Evolutionary conservation across 306 rosid species (phyloP).

Genomic region (Vigna angularis): DNA sequence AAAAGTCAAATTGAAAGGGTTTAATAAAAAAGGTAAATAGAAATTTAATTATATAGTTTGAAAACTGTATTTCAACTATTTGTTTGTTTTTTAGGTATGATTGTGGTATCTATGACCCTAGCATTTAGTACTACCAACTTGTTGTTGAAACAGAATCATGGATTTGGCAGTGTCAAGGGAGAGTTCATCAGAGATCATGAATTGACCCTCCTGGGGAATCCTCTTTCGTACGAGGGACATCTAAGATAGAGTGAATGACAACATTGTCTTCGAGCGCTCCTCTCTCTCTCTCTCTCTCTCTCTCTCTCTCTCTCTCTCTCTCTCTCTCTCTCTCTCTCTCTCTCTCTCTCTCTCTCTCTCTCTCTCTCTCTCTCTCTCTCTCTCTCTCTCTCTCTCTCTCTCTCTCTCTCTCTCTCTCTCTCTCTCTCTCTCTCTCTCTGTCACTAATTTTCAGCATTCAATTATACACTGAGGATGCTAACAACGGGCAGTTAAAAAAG

Average conservation of each 20-base stretch:
- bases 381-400: constrained; percentile 13
- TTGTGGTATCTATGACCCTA: not conserved
- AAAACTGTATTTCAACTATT: not conserved
- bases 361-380: not conserved
- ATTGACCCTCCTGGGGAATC: constrained; percentile 36
- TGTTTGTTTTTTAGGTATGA: not conserved
- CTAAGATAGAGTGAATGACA: constrained; percentile 45
- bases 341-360: constrained; percentile 14
- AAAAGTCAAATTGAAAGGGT: not conserved
- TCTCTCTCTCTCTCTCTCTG: constrained; percentile 15
- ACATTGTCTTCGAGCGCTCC: constrained; percentile 47
- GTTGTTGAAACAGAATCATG: constrained; percentile 12
- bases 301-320: not conserved
- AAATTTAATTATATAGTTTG: constrained; percentile 8
- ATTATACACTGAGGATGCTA: constrained; percentile 36
- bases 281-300: constrained; percentile 10
- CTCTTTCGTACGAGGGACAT: constrained; percentile 37
- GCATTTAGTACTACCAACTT: constrained; percentile 29
- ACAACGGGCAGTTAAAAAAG: constrained; percentile 43
- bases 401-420: not conserved
- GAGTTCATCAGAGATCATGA: constrained; percentile 18
- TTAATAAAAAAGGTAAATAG: not conserved
- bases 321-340: constrained; percentile 3
- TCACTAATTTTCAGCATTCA: constrained; percentile 41
- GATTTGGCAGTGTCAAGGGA: constrained; percentile 29